Evolutionary conservation across 768 basidiomycete species (phyloP).

Genomic region (Hirschioporus abietinus): DNA sequence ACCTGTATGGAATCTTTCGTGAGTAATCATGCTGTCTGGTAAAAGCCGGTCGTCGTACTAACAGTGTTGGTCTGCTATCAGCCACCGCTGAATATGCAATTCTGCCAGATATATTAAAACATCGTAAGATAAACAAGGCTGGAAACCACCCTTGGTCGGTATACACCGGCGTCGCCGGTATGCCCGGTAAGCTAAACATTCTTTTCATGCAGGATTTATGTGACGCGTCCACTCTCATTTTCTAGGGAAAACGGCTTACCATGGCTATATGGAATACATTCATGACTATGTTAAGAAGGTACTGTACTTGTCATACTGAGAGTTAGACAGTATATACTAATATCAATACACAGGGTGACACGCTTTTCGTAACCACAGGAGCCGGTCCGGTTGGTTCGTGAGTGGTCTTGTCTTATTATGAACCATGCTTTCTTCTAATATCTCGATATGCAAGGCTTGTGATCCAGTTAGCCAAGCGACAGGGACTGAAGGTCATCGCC

Average conservation of each 20-base stretch:
- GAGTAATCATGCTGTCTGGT: slow-evolving; percentile 7
- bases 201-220: neutral
- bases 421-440: neutral
- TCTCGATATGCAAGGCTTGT: slow-evolving; percentile 16
- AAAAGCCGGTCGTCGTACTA: neutral
- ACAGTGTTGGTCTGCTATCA: slow-evolving; percentile 17
- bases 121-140: slow-evolving; percentile 33
- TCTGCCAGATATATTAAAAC: slow-evolving; percentile 15
- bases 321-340: neutral
- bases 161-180: slow-evolving; percentile 47
- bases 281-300: slow-evolving; percentile 32
- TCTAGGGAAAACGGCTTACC: slow-evolving; percentile 29
- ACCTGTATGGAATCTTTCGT: slow-evolving; percentile 32
- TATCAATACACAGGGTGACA: neutral
- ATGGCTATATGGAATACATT: slow-evolving; percentile 35
- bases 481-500: slow-evolving; percentile 37
- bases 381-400: slow-evolving; percentile 4
- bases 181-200: slow-evolving; percentile 21
- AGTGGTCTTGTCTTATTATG: neutral
- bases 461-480: slow-evolving; percentile 34
- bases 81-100: slow-evolving; percentile 39
- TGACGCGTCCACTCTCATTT: neutral
- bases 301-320: slow-evolving; percentile 13
- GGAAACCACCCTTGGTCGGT: slow-evolving; percentile 42
- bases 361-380: slow-evolving; percentile 1